Base-by-base conservation (phyloP, 148 eudicot genomes). In the Cornus suecica region DNA sequence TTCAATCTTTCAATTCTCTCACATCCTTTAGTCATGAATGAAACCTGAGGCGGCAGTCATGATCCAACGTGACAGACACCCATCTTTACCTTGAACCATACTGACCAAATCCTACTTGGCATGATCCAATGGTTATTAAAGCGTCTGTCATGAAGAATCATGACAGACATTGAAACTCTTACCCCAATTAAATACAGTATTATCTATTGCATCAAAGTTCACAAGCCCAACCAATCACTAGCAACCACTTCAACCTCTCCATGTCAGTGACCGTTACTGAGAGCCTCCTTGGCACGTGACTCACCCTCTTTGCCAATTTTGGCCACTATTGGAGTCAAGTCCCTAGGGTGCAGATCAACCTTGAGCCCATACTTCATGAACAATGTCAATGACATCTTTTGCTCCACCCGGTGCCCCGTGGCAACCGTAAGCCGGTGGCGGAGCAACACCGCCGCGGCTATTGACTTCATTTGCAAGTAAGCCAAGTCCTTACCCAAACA, bases 401-500 rank as follows among this genome's bases (percentile, higher is more conserved):
- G 98, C 85, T 94, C 98, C 69, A 94, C 94, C 73, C 76, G 79
- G 76, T 94, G 92, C 20, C 95, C 97, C 0, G 81, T 69, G 8
- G 83, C 91, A 77, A 92, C 88, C 60, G 81, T 68, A 31, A 94
- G 85, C 8, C 88, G 86, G 82, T 94, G 97, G 26, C 92, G 88
- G 68, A 94, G 93, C 63, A 94, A 64, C 67, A 87, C 87, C 0
- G 97, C 89, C 2, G 97, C 93, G 0, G 85, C 90, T 0, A 94
- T 89, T 8, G 97, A 86, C 79, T 94, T 94, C 98, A 94, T 94
- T 64, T 94, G 98, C 58, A 94, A 73, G 70, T 91, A 94, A 5
- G 98, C 98, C 66, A 94, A 30, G 51, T 92, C 98, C 71, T 90
- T 94, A 0, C 98, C 98, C 18, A 94, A 66, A 68, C 98, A 94